phyloP scores from a whole-genome alignment of 371 early-diverging fungal genomes.

The Mucor irregularis region DNA sequence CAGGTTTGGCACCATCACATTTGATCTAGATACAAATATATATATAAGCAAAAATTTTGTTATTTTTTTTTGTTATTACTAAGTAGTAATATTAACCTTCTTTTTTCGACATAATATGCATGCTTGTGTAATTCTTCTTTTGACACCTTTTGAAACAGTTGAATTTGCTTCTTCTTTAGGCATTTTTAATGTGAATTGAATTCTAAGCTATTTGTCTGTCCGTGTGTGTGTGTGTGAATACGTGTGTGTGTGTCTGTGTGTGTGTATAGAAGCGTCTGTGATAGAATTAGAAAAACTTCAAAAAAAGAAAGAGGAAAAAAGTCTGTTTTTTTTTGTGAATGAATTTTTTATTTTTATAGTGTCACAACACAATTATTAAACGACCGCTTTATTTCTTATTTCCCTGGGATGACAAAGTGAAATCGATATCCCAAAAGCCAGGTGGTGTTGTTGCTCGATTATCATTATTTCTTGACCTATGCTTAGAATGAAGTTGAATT shows the following conservation, averaged over 20 bases:
- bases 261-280: no score
- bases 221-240: no score
- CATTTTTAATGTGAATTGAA: not conserved
- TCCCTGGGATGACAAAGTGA: not conserved
- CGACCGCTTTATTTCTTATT: not conserved
- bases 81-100: slow-evolving; percentile 54
- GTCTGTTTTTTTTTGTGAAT: no score
- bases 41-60: slow-evolving; percentile 11
- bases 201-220: no score
- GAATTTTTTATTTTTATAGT: no score
- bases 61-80: not conserved
- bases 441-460: slow-evolving; percentile 18
- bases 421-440: slow-evolving; percentile 19
- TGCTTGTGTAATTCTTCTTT: slow-evolving; percentile 71
- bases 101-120: slow-evolving; percentile 80
- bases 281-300: no score
- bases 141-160: not conserved
- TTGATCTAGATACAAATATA: slow-evolving; percentile 48
- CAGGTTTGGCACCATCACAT: slow-evolving; percentile 81
- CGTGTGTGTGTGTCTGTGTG: no score
- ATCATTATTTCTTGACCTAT: slow-evolving; percentile 11
- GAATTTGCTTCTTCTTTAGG: not conserved
- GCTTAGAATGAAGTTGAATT: slow-evolving; percentile 15
- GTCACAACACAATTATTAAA: no score
- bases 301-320: no score